These are phyloP conservation scores for Lepidopterella palustris DNA, from an alignment of 495 filamentous ascomycete species.

Conservation along the genomic window DNA sequence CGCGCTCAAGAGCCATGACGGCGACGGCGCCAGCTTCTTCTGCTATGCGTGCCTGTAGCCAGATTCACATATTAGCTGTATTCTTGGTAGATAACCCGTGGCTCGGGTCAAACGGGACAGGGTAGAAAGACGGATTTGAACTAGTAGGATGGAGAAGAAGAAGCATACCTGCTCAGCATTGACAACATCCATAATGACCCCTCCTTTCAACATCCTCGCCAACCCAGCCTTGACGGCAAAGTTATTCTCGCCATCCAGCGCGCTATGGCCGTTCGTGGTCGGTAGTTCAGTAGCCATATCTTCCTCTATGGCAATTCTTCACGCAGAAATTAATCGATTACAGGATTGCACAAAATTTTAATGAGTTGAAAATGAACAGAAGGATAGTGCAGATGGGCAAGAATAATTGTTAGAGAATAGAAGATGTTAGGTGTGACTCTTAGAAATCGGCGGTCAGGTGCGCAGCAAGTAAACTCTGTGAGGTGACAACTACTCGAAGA, in stretches of 20 bases:
- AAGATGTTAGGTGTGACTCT: no score
- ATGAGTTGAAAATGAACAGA: no score
- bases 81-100: constrained; percentile 22
- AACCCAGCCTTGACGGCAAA: constrained; percentile 79
- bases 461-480: no score
- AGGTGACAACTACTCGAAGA: no score
- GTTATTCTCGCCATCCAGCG: constrained; percentile 32
- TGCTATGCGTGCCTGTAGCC: constrained; percentile 72
- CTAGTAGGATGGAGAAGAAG: background rate
- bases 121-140: background rate
- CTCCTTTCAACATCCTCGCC: constrained; percentile 95
- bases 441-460: no score
- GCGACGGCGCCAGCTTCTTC: constrained; percentile 93
- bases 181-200: constrained; percentile 99
- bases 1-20: constrained; percentile 97
- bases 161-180: constrained; percentile 71
- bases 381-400: no score
- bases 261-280: constrained; percentile 33
- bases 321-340: no score
- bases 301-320: no score
- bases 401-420: no score
- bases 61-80: background rate
- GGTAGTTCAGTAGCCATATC: constrained; percentile 37
- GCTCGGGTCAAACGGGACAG: background rate
- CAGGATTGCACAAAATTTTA: no score